Evolutionary conservation across 2,329 filamentous ascomycete genomes (phyloP).

Genomic region (Neophaeococcomyces mojaviensis): DNA sequence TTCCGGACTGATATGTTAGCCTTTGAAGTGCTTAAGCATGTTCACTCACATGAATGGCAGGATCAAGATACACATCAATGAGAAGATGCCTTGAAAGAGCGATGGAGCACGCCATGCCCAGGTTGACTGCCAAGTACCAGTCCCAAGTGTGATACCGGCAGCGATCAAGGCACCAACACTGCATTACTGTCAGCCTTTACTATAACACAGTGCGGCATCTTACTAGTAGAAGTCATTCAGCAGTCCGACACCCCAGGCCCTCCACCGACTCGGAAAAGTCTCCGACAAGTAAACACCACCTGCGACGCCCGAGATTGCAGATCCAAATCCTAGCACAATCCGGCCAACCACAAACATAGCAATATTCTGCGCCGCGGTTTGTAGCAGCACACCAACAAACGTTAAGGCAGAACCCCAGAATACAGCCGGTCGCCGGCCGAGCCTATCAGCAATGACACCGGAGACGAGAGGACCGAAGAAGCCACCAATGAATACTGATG

Average conservation of each 20-base stretch:
- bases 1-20: no score
- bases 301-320: slow-evolving; percentile 36
- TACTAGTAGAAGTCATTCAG: background rate
- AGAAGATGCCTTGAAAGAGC: slow-evolving; percentile 10
- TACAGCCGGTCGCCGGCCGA: slow-evolving; percentile 39
- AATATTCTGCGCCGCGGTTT: slow-evolving; percentile 44
- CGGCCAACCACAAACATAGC: slow-evolving; percentile 45
- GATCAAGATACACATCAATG: slow-evolving; percentile 30
- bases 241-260: background rate
- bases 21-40: no score
- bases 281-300: slow-evolving; percentile 45
- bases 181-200: slow-evolving; percentile 33
- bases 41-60: slow-evolving; percentile 29
- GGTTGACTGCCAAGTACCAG: slow-evolving; percentile 26
- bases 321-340: slow-evolving; percentile 43
- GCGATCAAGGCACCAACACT: slow-evolving; percentile 35
- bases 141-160: slow-evolving; percentile 39
- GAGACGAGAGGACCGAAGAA: background rate
- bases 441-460: slow-evolving; percentile 33
- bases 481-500: slow-evolving; percentile 7
- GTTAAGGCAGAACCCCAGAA: slow-evolving; percentile 36
- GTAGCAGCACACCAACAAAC: slow-evolving; percentile 40
- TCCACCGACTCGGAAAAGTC: slow-evolving; percentile 17
- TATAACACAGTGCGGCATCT: background rate
- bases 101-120: slow-evolving; percentile 13